Percentiles rank a stretch among this genome's conserved stretches.
Evolutionary conservation across 495 filamentous ascomycete genomes (phyloP).

Genomic region (Hyaloscypha hepaticicola): DNA sequence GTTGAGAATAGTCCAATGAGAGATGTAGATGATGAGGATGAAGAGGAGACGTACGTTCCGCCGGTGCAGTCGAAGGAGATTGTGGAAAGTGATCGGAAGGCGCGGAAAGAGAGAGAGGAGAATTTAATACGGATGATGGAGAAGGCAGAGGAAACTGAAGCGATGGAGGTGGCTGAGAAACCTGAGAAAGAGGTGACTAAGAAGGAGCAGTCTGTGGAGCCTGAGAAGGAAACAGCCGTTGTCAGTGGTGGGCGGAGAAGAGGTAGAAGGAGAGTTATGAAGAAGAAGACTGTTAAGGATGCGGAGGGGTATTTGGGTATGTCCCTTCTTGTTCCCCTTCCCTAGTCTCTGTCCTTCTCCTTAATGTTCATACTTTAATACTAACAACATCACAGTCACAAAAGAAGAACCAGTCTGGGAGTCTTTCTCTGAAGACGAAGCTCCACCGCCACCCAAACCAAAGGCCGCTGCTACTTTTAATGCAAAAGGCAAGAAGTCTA

Average conservation of each 20-base stretch:
- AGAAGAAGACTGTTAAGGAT: constrained; percentile 87
- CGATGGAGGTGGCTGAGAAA: neutral
- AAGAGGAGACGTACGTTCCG: constrained; percentile 48
- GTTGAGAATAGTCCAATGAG: constrained; percentile 58
- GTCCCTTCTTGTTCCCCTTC: constrained; percentile 29
- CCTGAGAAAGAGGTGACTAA: constrained; percentile 15
- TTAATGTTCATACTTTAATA: neutral
- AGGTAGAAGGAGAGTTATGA: constrained; percentile 79
- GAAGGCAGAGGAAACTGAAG: constrained; percentile 58
- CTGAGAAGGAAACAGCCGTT: constrained; percentile 27
- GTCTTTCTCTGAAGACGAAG: constrained; percentile 89
- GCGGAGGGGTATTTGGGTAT: constrained; percentile 90
- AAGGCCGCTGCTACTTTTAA: constrained; percentile 43
- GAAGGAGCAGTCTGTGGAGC: constrained; percentile 19
- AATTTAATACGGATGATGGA: constrained; percentile 85
- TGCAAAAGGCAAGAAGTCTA: constrained; percentile 57
- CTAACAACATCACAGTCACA: constrained; percentile 62
- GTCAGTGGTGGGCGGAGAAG: constrained; percentile 67
- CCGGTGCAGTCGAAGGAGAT: constrained; percentile 39
- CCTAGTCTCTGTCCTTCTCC: neutral
- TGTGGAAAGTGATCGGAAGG: constrained; percentile 46
- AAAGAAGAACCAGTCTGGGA: constrained; percentile 89
- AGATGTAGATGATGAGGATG: constrained; percentile 65
- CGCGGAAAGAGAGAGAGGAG: constrained; percentile 68
- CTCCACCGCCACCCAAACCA: constrained; percentile 58